Base-by-base conservation (phyloP, 306 rosid genomes). In the Ceratonia siliqua region DNA sequence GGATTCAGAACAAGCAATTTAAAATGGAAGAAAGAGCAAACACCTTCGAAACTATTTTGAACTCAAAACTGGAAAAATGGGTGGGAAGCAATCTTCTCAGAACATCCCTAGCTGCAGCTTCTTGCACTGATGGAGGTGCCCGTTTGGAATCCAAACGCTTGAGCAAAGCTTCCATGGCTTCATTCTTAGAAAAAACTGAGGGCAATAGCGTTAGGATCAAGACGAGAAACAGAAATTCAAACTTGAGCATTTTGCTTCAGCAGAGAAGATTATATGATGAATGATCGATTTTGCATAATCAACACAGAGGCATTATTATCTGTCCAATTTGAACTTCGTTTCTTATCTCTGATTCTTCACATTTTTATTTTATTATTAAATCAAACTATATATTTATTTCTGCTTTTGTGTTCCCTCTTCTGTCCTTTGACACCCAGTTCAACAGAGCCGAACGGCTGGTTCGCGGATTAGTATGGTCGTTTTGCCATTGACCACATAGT, bases 11-110 rank as follows among this genome's bases (percentile, higher is more conserved):
- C 3, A 38, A n/a, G 4, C 2, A 42, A 55, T n/a, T n/a, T 6
- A 42, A 32, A 53, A 27, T 22, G 11, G 32, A 27, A 76, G n/a
- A 17, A 75, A 68, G 65, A 58, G 48, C 11, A 11, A 49, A 48
- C 45, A 94, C 98, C 94, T 85, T 76, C 41, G 89, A 68, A 70
- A 94, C 84, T 52, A 91, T 91, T 63, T 83, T 80, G 84, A 94
- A 85, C 20, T 82, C 56, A 70, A 92, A 92, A 77, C 90, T 82
- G 65, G 87, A 49, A 3, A 81, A 75, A 85, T 91, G 91, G 57
- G 85, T 68, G 25, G 98, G 97, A 82, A 90, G 92, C 70, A 94
- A 70, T 72, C 95, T 82, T 42, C 54, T 65, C 35, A 94, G 86
- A 78, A 94, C 73, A 66, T 72, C 89, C 72, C 65, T 57, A 3